Conservation (phyloP, 2,329 filamentous ascomycete species). For the Talaromyces piceae region DNA sequence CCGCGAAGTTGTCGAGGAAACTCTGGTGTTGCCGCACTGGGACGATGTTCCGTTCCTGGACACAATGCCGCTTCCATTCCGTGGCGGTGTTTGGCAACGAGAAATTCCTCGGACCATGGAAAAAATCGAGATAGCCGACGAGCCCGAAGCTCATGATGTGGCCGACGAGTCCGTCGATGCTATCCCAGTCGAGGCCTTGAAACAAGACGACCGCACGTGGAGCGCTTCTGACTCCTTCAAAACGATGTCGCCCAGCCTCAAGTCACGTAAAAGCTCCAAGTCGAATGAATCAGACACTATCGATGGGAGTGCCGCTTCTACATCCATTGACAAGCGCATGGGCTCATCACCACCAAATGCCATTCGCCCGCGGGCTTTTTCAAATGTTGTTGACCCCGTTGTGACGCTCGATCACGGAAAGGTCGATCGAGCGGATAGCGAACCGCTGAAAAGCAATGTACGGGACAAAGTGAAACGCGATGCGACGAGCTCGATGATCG, state of each 20-base stretch:
- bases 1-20: constrained; percentile 88
- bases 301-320: constrained; percentile 18
- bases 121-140: constrained; percentile 31
- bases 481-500: constrained; percentile 60
- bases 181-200: constrained; percentile 21
- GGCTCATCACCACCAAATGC: constrained; percentile 45
- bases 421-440: constrained; percentile 56
- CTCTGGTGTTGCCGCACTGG: constrained; percentile 87
- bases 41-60: constrained; percentile 89
- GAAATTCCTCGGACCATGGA: constrained; percentile 36
- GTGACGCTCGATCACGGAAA: constrained; percentile 61
- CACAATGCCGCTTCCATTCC: constrained; percentile 67
- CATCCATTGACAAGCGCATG: constrained; percentile 25
- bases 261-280: constrained; percentile 22
- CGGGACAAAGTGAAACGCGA: constrained; percentile 42
- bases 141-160: constrained; percentile 20
- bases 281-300: constrained; percentile 17
- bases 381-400: constrained; percentile 55
- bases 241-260: constrained; percentile 16
- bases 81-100: constrained; percentile 73
- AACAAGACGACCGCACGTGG: constrained; percentile 27
- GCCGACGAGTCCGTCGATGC: constrained; percentile 15
- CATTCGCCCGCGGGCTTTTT: constrained; percentile 57
- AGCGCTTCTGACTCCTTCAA: constrained; percentile 27
- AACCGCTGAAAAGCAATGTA: constrained; percentile 40